Evolutionary conservation across 768 basidiomycete species (phyloP).

Genomic region (Naganishia kalamii): DNA sequence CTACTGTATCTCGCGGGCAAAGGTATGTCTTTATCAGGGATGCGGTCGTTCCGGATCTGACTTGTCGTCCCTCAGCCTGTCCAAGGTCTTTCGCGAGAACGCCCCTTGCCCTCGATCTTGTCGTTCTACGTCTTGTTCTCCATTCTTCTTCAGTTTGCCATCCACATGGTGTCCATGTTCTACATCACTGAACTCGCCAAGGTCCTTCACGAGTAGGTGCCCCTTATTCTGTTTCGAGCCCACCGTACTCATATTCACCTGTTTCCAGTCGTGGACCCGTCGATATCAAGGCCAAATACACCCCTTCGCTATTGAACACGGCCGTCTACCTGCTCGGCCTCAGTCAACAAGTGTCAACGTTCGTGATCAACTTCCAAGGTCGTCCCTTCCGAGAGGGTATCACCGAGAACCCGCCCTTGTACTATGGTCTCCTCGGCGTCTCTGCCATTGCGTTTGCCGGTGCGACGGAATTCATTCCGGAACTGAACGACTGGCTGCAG

Average conservation of each 20-base stretch:
- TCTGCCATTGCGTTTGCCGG: conserved; percentile 86
- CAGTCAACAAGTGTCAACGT: conserved; percentile 96
- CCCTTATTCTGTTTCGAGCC: neutral
- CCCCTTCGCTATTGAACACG: conserved; percentile 88
- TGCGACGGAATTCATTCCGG: conserved; percentile 88
- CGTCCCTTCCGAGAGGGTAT: conserved; percentile 98
- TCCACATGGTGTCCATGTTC: conserved; percentile 82
- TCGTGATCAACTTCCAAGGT: conserved; percentile 95
- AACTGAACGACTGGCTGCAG: conserved; percentile 92
- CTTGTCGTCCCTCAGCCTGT: conserved; percentile 62
- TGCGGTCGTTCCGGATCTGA: neutral
- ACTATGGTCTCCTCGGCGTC: conserved; percentile 84
- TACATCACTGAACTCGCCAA: conserved; percentile 89
- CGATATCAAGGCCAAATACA: conserved; percentile 93
- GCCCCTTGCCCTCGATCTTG: conserved; percentile 92
- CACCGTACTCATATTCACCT: neutral
- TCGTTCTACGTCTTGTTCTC: conserved; percentile 91
- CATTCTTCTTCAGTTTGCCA: conserved; percentile 82
- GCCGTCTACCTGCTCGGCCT: conserved; percentile 92
- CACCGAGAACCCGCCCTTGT: conserved; percentile 87
- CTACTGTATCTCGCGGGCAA: conserved; percentile 92
- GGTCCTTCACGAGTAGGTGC: conserved; percentile 58
- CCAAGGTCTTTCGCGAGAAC: conserved; percentile 85
- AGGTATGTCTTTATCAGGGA: conserved; percentile 54
- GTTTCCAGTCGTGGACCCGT: conserved; percentile 60